phyloP scores from a whole-genome alignment of 768 basidiomycete species.

The Boletus tomentosulus region DNA sequence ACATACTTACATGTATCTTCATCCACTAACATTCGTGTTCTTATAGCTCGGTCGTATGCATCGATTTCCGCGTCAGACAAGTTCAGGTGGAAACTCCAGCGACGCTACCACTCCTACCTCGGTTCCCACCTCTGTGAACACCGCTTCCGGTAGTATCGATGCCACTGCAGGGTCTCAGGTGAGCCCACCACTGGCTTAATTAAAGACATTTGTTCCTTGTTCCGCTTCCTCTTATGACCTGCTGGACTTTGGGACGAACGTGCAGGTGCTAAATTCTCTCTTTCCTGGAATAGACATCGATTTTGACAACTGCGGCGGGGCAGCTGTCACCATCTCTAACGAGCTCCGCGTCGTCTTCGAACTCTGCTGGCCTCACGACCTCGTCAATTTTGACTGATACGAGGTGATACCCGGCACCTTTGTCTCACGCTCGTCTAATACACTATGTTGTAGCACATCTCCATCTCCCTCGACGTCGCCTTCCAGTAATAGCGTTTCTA shows the following conservation, averaged over 20 bases:
- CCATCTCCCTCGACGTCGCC: not conserved
- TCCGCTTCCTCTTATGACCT: not conserved
- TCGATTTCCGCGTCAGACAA: not conserved
- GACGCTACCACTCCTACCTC: not conserved
- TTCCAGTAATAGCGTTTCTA: not conserved
- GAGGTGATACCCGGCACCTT: slow-evolving; percentile 8
- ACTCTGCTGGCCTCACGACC: not conserved
- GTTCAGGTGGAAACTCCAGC: not conserved
- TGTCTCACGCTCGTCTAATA: not conserved
- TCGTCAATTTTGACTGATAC: slow-evolving; percentile 2
- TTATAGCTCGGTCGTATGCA: not conserved
- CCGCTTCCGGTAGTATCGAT: not conserved
- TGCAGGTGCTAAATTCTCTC: not conserved
- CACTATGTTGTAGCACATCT: not conserved
- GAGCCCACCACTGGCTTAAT: not conserved
- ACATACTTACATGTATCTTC: too few species aligned
- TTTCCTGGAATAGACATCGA: not conserved
- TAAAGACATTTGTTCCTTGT: not conserved
- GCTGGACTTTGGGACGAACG: not conserved
- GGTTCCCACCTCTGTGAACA: not conserved
- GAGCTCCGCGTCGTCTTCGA: not conserved
- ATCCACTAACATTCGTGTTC: not conserved
- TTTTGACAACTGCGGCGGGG: not conserved
- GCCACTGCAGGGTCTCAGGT: not conserved
- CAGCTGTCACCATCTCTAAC: not conserved